phyloP scores from a whole-genome alignment of 2,329 filamentous ascomycete species.

The Venturia carpophila region DNA sequence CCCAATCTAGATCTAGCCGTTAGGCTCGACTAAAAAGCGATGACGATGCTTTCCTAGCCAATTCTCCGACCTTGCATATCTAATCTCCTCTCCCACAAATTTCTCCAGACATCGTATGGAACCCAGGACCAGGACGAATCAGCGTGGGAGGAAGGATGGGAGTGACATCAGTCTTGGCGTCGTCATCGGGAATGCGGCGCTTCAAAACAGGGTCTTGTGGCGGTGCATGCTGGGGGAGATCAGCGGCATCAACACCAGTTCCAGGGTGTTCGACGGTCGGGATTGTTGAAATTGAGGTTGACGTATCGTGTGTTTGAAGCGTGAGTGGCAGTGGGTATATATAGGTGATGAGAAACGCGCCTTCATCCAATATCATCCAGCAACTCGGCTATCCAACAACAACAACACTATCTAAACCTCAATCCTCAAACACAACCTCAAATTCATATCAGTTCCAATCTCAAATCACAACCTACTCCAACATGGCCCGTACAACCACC shows the following conservation, averaged over 20 bases:
- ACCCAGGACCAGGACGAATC: neutral
- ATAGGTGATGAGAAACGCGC: neutral
- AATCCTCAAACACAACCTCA: neutral
- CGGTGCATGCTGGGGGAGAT: neutral
- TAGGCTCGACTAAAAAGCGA: neutral
- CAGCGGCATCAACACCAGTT: conserved; percentile 1
- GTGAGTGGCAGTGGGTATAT: neutral
- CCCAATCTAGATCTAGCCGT: too few species aligned
- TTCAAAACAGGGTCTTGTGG: neutral
- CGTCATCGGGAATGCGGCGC: neutral
- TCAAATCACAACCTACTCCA: conserved; percentile 18
- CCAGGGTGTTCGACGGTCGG: neutral
- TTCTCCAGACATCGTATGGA: too few species aligned
- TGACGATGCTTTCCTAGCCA: neutral
- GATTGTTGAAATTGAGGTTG: neutral
- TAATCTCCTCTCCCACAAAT: neutral
- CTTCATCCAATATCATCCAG: too few species aligned
- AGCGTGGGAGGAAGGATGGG: neutral
- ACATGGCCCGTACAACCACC: conserved; percentile 14
- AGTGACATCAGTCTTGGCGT: conserved; percentile 11
- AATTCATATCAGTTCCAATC: too few species aligned
- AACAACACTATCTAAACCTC: neutral
- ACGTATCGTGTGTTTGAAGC: conserved; percentile 5
- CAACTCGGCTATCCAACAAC: neutral
- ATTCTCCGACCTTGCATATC: neutral